Evolutionary conservation across 2,329 filamentous ascomycete species (phyloP).

Genomic region (Orbilia ellipsospora): DNA sequence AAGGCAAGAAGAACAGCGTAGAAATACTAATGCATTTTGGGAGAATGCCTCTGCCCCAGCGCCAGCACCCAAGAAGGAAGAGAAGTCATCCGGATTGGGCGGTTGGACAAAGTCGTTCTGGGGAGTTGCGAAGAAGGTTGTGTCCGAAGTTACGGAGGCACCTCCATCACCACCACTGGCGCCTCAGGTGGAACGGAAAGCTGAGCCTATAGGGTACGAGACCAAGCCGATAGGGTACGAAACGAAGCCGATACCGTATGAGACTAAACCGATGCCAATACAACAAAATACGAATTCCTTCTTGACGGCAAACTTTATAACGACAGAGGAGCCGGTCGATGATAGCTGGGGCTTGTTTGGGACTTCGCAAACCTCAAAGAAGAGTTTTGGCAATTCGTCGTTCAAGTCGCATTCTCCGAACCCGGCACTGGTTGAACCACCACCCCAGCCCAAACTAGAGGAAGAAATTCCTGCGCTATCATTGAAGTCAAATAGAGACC

Average conservation of each 20-base stretch:
- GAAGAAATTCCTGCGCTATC: constrained; percentile 31
- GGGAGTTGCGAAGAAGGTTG: constrained; percentile 47
- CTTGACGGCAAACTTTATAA: constrained; percentile 33
- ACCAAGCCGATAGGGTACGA: constrained; percentile 7
- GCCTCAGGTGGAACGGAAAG: constrained; percentile 11
- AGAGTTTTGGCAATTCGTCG: constrained; percentile 47
- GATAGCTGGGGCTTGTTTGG: constrained; percentile 48
- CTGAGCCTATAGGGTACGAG: neutral
- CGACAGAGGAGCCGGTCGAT: constrained; percentile 22
- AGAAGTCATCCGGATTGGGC: constrained; percentile 42
- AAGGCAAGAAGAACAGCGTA: constrained; percentile 21
- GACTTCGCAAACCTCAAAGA: constrained; percentile 51
- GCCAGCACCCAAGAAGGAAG: constrained; percentile 37
- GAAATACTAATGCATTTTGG: constrained; percentile 14
- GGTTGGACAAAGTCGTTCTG: constrained; percentile 41
- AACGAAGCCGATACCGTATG: neutral
- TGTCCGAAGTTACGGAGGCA: constrained; percentile 22
- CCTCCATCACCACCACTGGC: constrained; percentile 33
- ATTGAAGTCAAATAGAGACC: constrained; percentile 36
- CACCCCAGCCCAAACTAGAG: constrained; percentile 11
- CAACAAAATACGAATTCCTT: constrained; percentile 26
- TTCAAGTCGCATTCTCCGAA: constrained; percentile 54
- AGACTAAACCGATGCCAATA: constrained; percentile 30
- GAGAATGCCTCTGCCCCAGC: constrained; percentile 9
- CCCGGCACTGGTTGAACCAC: constrained; percentile 22